Evolutionary conservation across 2,329 filamentous ascomycete genomes (phyloP), one percentile per base, ranked within the genome.

Genomic region (Monosporascus cannonballus): DNA sequence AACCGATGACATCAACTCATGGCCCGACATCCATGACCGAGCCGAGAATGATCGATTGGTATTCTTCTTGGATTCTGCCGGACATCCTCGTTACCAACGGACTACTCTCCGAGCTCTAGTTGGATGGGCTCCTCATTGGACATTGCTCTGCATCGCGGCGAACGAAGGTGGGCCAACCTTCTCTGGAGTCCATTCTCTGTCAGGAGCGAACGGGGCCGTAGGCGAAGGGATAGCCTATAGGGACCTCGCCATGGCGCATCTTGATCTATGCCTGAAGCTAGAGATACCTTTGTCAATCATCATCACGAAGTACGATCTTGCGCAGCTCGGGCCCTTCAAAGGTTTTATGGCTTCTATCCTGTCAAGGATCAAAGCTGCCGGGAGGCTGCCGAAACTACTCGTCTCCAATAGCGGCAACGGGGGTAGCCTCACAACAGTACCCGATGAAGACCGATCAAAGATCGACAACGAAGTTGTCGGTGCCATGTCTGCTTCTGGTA

Each of bases 81-180:
- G 94, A 0, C 89, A 96, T 58, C 87, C 92, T 38, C 84, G 91
- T 45, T 99, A 94, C 69, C 83, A 91, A 47, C 85, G 94, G 52
- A 97, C 93, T 6, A 93, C 90, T 2, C 76, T 97, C 50, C 83
- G 93, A 54, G 91, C 92, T 0, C 76, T 99, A n/a, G 80, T 99
- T 57, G 94, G 92, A 46, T 97, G 94, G 92, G 89, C 89, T 38
- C 94, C 94, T 8, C 91, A 97, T 67, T 99, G 94, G 86, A 91
- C 89, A 1, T 70, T 96, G 22, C 77, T 97, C 2, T 96, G 95
- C 60, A 84, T 97, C 56, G 85, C 90, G 47, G 90, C 90, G 37
- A 88, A 94, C 63, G 87, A 87, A 57, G 76, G 79, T 11, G 83
- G 86, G 14, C 62, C 67, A 46, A 60, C 61, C 3, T 59, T 64